Base-by-base conservation (phyloP, 805 yeast species). In the Saturnispora dispora region DNA sequence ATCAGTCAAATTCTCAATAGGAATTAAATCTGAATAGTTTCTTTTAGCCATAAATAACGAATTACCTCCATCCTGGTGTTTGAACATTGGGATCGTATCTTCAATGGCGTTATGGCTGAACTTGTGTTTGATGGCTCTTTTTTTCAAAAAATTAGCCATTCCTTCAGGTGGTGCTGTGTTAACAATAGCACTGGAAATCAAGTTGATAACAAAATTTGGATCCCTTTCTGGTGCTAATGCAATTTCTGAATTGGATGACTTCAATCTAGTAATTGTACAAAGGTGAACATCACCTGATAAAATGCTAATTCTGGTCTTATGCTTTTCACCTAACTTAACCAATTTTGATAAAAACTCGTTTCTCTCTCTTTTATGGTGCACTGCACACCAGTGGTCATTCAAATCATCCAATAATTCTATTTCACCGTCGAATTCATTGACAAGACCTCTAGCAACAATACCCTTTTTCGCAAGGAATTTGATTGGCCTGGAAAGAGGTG, bases 301-400 rank as follows among this genome's bases (percentile, higher is more conserved):
- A 53, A 91, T 84, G 7, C 98, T 88, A 52, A 93, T 67, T 58
- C 99, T 75, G 4, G 85, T 79, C 4, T 83, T 83, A 56, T 75
- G 64, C 30, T 68, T 59, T 32, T 85, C 75, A 3, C 91, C 88
- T 60, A 89, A 80, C 43, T 77, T 77, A 55, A 82, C 80, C 45
- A 91, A 70, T 54, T 71, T 71, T 39, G 72, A 74, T 55, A 90
- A 69, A 39, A 91, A 72, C 57, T 64, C 63, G 66, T 91, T 91
- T 54, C 99, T 77, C 68, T 91, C 99, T 46, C 68, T 67, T 65
- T 91, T 93, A 69, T 91, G 99, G 64, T 83, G 78, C 53, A 75
- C 75, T 3, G 96, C 83, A 65, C 97, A 89, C 99, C 99, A 91
- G 69, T 91, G 98, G 64, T 91, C 99, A 62, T 89, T 83, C 66